Evolutionary conservation across 257 asterid genomes (phyloP).

Genomic region (Fraxinus cuspidata): DNA sequence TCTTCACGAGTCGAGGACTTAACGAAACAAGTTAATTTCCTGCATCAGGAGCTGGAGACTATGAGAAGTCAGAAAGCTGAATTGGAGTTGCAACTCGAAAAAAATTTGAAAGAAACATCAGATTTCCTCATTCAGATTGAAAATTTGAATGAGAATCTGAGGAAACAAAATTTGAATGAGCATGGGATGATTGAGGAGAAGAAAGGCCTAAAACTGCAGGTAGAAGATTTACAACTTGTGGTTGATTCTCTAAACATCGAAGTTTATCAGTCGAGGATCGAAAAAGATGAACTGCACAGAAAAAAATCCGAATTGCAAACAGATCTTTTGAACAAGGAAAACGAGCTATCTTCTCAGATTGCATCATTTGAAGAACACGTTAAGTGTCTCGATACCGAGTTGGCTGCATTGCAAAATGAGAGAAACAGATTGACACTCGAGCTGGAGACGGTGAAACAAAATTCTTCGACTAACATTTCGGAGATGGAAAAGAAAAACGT

Average conservation of each 20-base stretch:
- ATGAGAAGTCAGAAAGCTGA: constrained; percentile 36
- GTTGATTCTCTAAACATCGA: constrained; percentile 37
- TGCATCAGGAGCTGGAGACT: constrained; percentile 38
- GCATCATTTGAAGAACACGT: background rate
- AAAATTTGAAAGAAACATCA: constrained; percentile 38
- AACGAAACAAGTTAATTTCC: constrained; percentile 9
- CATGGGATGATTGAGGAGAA: constrained; percentile 26
- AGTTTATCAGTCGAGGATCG: constrained; percentile 25
- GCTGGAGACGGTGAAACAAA: constrained; percentile 27
- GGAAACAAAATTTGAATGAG: background rate
- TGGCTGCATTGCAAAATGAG: constrained; percentile 18
- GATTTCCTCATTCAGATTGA: constrained; percentile 35
- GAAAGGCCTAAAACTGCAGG: constrained; percentile 25
- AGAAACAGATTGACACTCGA: constrained; percentile 20
- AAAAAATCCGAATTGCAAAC: constrained; percentile 39
- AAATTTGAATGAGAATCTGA: constrained; percentile 36
- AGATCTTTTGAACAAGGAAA: constrained; percentile 31
- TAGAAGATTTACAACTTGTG: constrained; percentile 38
- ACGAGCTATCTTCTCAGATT: constrained; percentile 9
- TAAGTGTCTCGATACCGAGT: constrained; percentile 18
- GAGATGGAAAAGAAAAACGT: constrained; percentile 39
- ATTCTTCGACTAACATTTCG: constrained; percentile 9
- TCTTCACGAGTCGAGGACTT: constrained; percentile 13
- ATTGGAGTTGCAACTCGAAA: constrained; percentile 25
- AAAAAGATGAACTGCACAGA: constrained; percentile 41